These are phyloP conservation scores for Tremellales sp. DNA, from an alignment of 1,284 basidiomycete species.

Conservation along the genomic window DNA sequence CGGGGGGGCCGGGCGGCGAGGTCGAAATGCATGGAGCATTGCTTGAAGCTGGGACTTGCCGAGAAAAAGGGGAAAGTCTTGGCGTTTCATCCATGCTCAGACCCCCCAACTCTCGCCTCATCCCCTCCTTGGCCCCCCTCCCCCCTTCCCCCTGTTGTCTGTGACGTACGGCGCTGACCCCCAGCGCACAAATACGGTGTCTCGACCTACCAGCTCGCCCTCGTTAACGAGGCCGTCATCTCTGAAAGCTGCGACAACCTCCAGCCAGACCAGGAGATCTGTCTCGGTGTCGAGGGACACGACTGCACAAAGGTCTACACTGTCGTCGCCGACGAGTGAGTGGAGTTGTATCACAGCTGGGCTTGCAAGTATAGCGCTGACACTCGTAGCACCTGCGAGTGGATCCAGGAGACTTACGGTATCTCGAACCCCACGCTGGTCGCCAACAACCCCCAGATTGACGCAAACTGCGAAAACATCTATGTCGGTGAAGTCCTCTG, in stretches of 20 bases:
- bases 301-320: slow-evolving; percentile 49
- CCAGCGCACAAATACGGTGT: slow-evolving; percentile 45
- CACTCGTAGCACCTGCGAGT: slow-evolving; percentile 40
- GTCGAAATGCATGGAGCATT: no score
- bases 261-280: slow-evolving; percentile 37
- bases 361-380: slow-evolving; percentile 1
- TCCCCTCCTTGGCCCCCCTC: neutral
- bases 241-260: slow-evolving; percentile 48
- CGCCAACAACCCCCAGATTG: slow-evolving; percentile 49
- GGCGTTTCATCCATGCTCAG: neutral
- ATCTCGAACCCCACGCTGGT: slow-evolving; percentile 41
- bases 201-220: slow-evolving; percentile 50
- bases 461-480: slow-evolving; percentile 46
- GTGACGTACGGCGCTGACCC: neutral
- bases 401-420: slow-evolving; percentile 37
- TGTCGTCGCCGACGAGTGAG: slow-evolving; percentile 44
- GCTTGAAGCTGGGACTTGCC: no score
- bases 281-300: slow-evolving; percentile 41
- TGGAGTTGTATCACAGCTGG: neutral
- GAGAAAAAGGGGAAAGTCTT: no score
- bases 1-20: no score
- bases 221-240: slow-evolving; percentile 45
- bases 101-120: neutral
- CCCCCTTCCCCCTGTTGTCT: neutral
- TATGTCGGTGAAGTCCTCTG: slow-evolving; percentile 51